phyloP scores from a whole-genome alignment of 176 grass and related monocot genomes.

The Lolium perenne region DNA sequence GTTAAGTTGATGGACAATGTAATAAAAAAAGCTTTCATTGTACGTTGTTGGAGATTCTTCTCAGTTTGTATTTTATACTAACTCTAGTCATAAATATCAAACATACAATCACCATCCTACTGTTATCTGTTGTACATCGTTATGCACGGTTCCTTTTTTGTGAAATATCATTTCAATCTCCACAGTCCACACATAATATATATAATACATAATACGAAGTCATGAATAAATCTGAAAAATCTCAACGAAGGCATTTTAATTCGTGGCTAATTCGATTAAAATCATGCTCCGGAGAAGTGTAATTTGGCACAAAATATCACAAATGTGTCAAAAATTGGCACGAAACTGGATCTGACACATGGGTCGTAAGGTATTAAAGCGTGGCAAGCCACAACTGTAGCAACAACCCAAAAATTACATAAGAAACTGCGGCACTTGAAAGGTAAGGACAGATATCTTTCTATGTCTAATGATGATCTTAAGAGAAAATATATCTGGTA shows the following conservation, averaged over 20 bases:
- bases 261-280: not conserved
- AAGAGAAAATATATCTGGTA: not conserved
- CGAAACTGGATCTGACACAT: no score
- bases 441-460: not conserved
- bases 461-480: not conserved
- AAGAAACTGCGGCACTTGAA: not conserved
- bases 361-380: not conserved
- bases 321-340: not conserved
- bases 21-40: not conserved
- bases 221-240: conserved; percentile 14
- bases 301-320: not conserved
- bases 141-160: not conserved
- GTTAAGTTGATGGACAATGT: not conserved
- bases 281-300: not conserved
- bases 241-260: not conserved
- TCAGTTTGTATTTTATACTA: not conserved
- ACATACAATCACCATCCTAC: not conserved
- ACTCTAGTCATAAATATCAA: not conserved
- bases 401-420: not conserved
- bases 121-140: not conserved
- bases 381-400: not conserved
- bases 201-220: no score
- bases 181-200: no score
- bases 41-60: not conserved
- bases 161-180: not conserved